phyloP scores from a whole-genome alignment of 2,329 filamentous ascomycete species.

The Fusarium sp. region DNA sequence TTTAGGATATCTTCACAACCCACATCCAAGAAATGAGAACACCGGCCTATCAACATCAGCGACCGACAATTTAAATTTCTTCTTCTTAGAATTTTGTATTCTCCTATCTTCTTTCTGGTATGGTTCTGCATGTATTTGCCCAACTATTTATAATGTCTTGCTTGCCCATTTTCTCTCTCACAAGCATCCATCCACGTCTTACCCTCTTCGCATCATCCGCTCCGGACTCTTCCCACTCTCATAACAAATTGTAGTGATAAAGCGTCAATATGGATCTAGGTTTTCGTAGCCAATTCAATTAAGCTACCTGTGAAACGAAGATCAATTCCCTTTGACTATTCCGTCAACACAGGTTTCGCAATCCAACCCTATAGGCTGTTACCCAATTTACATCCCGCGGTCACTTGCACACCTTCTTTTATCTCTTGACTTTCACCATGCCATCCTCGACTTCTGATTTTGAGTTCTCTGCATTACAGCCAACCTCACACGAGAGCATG shows the following conservation, averaged over 20 bases:
- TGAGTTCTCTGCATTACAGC: neutral
- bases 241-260: neutral
- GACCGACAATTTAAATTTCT: neutral
- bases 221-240: neutral
- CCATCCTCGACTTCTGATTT: neutral
- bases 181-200: neutral
- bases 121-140: neutral
- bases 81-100: accelerated
- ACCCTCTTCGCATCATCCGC: too few species aligned
- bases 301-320: neutral
- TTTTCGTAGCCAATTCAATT: neutral
- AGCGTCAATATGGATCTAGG: neutral
- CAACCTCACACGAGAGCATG: neutral
- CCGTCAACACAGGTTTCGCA: too few species aligned
- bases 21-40: neutral
- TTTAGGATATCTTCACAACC: neutral
- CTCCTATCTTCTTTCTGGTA: too few species aligned
- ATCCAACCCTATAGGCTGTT: neutral
- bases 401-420: neutral
- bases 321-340: neutral
- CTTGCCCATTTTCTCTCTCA: neutral
- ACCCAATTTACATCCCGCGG: neutral
- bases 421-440: neutral
- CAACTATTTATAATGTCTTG: neutral
- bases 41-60: accelerated